phyloP scores from a whole-genome alignment of 331 rosid genomes.

The Malus hybrid region DNA sequence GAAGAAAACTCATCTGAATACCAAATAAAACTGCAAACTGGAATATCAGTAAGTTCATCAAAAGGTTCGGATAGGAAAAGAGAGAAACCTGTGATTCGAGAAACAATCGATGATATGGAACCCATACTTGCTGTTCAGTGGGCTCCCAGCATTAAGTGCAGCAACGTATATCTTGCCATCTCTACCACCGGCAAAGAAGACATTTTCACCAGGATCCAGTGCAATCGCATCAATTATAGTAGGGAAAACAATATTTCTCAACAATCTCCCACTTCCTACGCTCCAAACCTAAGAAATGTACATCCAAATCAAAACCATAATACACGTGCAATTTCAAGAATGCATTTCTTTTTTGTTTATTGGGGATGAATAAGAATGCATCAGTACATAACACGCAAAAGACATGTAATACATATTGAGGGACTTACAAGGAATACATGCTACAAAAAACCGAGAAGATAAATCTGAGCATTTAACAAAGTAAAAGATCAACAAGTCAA shows the following conservation, averaged over 20 bases:
- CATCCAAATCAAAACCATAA: not conserved
- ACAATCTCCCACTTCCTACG: conserved; percentile 56
- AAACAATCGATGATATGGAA: conserved; percentile 45
- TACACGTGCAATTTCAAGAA: not conserved
- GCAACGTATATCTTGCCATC: conserved; percentile 31
- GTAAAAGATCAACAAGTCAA: not conserved
- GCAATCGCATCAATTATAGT: conserved; percentile 54
- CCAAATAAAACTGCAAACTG: no score
- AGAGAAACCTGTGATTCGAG: conserved; percentile 57
- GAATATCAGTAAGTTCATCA: not conserved
- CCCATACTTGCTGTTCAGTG: conserved; percentile 33
- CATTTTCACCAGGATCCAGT: conserved; percentile 1
- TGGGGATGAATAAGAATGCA: not conserved
- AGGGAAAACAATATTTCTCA: conserved; percentile 65
- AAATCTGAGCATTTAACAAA: not conserved
- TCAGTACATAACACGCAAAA: not conserved
- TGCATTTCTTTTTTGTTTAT: not conserved
- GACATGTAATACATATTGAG: not conserved
- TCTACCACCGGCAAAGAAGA: conserved; percentile 41
- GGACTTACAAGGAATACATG: not conserved
- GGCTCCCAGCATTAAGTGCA: conserved; percentile 52
- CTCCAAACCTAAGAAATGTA: conserved; percentile 66
- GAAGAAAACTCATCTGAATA: not conserved
- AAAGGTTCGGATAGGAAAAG: not conserved
- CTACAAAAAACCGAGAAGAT: not conserved